These are phyloP conservation scores for Monascus ruber DNA, from an alignment of 2,329 filamentous ascomycete genomes.

Conservation along the genomic window DNA sequence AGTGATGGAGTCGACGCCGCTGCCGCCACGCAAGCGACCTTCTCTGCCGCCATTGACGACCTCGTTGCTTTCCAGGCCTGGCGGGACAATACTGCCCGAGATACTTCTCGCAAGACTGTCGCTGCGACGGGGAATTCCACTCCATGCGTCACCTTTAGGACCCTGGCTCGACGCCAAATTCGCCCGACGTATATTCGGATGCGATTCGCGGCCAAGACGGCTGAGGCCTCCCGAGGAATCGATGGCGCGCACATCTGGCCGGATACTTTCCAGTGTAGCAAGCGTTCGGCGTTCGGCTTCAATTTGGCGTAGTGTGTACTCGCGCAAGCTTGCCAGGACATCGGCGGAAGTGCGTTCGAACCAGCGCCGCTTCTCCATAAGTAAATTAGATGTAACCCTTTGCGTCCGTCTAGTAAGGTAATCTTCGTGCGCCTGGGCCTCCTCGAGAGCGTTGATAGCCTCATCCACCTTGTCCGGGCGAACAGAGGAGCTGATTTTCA, in stretches of 20 bases:
- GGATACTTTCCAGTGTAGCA: slow-evolving; percentile 83
- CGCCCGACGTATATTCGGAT: slow-evolving; percentile 61
- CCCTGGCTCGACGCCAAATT: slow-evolving; percentile 82
- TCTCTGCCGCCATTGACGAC: slow-evolving; percentile 36
- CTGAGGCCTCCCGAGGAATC: slow-evolving; percentile 83
- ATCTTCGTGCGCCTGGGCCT: slow-evolving; percentile 70
- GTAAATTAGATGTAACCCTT: slow-evolving; percentile 76
- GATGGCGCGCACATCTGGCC: slow-evolving; percentile 85
- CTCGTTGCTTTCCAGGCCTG: slow-evolving; percentile 52
- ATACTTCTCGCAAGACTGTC: slow-evolving; percentile 69
- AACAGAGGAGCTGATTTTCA: slow-evolving; percentile 78
- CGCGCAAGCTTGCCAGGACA: slow-evolving; percentile 68
- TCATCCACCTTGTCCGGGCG: slow-evolving; percentile 94
- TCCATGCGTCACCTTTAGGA: slow-evolving; percentile 97
- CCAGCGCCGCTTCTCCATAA: slow-evolving; percentile 84
- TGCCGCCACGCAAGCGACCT: slow-evolving; percentile 37
- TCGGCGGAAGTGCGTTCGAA: slow-evolving; percentile 78
- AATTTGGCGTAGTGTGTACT: slow-evolving; percentile 89
- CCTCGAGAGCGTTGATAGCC: slow-evolving; percentile 81
- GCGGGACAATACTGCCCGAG: slow-evolving; percentile 59
- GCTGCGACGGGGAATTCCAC: slow-evolving; percentile 72
- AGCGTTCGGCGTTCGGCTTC: slow-evolving; percentile 88
- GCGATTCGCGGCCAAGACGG: slow-evolving; percentile 75
- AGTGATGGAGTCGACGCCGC: slow-evolving; percentile 32
- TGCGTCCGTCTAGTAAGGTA: slow-evolving; percentile 77